These are phyloP conservation scores for Eucalyptus grandis DNA, from an alignment of 345 rosid genomes.

Conservation along the genomic window DNA sequence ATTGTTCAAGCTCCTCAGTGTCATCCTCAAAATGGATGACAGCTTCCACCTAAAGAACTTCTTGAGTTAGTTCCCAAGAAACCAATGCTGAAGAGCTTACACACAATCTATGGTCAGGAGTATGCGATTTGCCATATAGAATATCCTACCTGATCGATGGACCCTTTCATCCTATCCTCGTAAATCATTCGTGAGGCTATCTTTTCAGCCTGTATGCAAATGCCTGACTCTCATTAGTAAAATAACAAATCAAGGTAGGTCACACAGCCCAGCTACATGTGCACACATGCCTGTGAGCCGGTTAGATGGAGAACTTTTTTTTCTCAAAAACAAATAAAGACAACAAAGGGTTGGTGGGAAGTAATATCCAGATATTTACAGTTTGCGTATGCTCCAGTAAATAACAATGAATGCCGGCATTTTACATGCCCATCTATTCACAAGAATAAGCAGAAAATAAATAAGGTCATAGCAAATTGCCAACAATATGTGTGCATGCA, in stretches of 20 bases:
- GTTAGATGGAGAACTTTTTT: background rate
- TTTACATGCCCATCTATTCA: background rate
- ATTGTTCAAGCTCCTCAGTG: constrained; percentile 85
- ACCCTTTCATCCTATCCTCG: constrained; percentile 96
- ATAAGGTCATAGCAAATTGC: background rate
- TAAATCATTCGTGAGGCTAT: constrained; percentile 95
- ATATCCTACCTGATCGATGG: constrained; percentile 75
- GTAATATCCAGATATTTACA: background rate
- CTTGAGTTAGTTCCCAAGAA: background rate
- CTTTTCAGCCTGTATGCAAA: constrained; percentile 73
- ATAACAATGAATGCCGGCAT: background rate
- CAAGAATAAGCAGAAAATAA: background rate
- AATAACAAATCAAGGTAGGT: background rate
- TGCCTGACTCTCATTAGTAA: background rate
- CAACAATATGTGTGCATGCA: background rate
- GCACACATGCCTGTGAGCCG: background rate
- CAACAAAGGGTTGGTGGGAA: background rate
- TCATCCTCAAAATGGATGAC: constrained; percentile 97
- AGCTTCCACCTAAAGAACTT: constrained; percentile 70
- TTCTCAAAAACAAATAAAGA: background rate
- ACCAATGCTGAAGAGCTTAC: background rate
- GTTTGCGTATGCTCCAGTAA: background rate
- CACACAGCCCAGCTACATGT: background rate
- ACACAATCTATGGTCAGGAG: background rate
- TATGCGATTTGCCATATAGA: background rate